Conservation (phyloP, 2,329 filamentous ascomycete genomes). For the Sporothrix humicola region DNA sequence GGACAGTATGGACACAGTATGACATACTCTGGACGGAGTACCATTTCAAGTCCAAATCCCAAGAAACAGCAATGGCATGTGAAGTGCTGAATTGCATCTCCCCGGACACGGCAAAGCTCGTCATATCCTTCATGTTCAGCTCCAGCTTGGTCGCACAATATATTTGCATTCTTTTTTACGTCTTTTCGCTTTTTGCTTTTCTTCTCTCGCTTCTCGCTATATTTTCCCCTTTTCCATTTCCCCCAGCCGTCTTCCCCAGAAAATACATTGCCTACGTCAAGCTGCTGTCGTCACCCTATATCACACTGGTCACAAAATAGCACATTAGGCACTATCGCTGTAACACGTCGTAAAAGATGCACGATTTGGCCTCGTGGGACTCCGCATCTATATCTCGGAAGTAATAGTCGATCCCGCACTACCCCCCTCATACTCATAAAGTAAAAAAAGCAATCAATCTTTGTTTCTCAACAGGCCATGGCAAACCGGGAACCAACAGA, state of each 20-base stretch:
- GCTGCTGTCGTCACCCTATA: conserved; percentile 27
- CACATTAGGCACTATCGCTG: too few species aligned
- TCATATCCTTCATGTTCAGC: too few species aligned
- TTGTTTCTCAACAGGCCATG: conserved; percentile 20
- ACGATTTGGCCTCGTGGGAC: neutral
- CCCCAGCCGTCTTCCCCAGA: neutral
- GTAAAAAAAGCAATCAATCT: conserved; percentile 1
- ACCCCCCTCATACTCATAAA: neutral
- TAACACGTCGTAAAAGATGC: neutral
- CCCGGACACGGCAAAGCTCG: neutral
- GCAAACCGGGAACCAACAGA: conserved; percentile 26
- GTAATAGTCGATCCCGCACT: conserved; percentile 27
- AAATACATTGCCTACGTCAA: conserved; percentile 18
- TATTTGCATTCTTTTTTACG: neutral
- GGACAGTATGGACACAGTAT: too few species aligned
- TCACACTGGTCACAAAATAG: too few species aligned
- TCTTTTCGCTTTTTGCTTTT: neutral
- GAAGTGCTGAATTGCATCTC: too few species aligned
- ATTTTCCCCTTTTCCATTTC: neutral
- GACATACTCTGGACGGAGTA: too few species aligned
- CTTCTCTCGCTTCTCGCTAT: neutral
- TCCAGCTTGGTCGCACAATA: too few species aligned
- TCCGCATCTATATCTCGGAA: conserved; percentile 21
- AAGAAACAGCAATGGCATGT: too few species aligned
- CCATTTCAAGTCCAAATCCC: too few species aligned